Conservation (phyloP, 306 rosid species). For the Hippophae tibetana region DNA sequence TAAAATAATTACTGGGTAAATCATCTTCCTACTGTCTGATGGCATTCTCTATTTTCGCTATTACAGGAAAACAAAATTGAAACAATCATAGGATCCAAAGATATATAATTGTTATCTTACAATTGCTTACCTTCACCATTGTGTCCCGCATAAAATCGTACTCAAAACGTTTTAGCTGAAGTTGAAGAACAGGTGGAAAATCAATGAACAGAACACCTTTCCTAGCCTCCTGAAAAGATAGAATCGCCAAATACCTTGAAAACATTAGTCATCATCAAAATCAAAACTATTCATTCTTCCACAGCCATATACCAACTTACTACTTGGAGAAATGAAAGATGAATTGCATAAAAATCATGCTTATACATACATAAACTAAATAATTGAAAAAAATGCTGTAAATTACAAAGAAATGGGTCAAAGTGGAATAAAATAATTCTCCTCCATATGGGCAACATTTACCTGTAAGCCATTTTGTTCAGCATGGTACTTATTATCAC, state of each 20-base stretch:
- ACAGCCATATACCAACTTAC: no score
- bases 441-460: not conserved
- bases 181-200: conserved; percentile 98
- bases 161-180: conserved; percentile 94
- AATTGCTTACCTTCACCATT: conserved; percentile 82
- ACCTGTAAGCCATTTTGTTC: conserved; percentile 97
- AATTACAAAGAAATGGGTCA: not conserved
- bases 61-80: conserved; percentile 8
- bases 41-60: no score
- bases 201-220: conserved; percentile 93
- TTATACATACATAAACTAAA: no score
- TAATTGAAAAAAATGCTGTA: no score
- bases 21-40: no score
- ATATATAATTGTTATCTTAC: conserved; percentile 7
- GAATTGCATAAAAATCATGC: no score
- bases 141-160: conserved; percentile 95
- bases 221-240: conserved; percentile 78
- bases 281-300: no score
- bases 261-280: no score
- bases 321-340: no score
- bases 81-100: not conserved
- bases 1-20: no score
- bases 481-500: conserved; percentile 93
- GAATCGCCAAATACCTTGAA: not conserved
- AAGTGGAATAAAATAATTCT: no score